A percentile compares a stretch with the other conserved stretches of the same genome.
phyloP scores from a whole-genome alignment of 768 basidiomycete genomes.

The Daedaleopsis sinensis region DNA sequence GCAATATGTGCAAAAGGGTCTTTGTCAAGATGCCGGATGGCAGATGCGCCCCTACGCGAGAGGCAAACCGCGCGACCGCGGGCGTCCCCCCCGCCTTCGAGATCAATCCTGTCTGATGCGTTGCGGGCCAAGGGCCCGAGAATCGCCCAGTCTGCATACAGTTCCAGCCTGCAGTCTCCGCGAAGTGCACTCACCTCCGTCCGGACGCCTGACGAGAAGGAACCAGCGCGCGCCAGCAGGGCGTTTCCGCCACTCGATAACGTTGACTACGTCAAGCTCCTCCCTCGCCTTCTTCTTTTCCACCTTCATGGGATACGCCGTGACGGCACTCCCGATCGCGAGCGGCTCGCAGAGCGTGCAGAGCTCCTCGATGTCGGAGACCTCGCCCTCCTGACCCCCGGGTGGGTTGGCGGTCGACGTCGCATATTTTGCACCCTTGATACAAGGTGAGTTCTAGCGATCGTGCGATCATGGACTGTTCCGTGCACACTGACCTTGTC shows the following conservation, averaged over 20 bases:
- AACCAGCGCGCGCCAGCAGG: slow-evolving; percentile 58
- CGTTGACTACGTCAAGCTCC: slow-evolving; percentile 83
- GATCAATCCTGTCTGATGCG: background rate
- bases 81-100: background rate
- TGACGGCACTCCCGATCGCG: slow-evolving; percentile 49
- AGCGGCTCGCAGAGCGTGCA: slow-evolving; percentile 72
- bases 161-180: background rate
- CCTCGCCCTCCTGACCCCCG: slow-evolving; percentile 3
- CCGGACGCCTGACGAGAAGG: slow-evolving; percentile 79
- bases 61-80: background rate
- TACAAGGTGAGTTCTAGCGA: slow-evolving; percentile 1
- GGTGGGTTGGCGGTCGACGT: background rate
- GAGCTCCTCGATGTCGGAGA: slow-evolving; percentile 74
- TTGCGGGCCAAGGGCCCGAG: background rate
- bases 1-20: background rate
- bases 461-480: background rate
- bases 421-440: slow-evolving; percentile 17
- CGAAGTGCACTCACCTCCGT: slow-evolving; percentile 60
- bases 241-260: slow-evolving; percentile 73
- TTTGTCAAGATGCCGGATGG: background rate
- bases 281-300: slow-evolving; percentile 82
- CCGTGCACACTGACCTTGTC: slow-evolving; percentile 7
- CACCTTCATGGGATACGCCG: slow-evolving; percentile 85
- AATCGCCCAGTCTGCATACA: background rate
- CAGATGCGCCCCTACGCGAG: slow-evolving; percentile 9